Conservation (phyloP, 345 rosid species). For the Arabidopsis thaliana region DNA sequence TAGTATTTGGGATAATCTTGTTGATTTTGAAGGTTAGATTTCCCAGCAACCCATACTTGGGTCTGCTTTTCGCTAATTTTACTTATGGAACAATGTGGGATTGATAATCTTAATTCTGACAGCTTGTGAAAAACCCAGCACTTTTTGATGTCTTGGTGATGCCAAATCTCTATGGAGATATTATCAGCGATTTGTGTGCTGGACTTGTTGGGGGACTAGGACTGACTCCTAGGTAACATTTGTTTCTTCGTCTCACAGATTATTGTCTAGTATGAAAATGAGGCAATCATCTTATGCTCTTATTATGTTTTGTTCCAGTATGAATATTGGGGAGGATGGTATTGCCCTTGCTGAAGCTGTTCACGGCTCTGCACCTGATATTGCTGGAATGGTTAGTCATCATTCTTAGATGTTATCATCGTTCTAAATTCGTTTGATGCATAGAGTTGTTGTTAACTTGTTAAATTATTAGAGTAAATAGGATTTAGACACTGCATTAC, state of each 20-base stretch:
- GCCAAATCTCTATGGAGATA: constrained; percentile 99
- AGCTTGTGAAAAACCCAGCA: constrained; percentile 99
- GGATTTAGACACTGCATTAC: background rate
- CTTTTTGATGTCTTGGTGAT: constrained; percentile 95
- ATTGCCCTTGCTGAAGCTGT: constrained; percentile 99
- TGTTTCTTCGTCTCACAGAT: background rate
- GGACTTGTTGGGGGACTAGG: constrained; percentile 98
- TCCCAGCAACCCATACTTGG: background rate
- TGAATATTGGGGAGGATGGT: constrained; percentile 94
- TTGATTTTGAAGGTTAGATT: background rate
- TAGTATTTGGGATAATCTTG: background rate
- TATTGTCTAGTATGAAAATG: constrained; percentile 20
- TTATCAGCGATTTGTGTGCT: constrained; percentile 98
- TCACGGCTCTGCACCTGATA: constrained; percentile 99
- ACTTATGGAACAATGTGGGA: constrained; percentile 2
- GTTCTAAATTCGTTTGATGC: constrained; percentile 1
- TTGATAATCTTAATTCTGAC: constrained; percentile 29
- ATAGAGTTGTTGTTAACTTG: background rate
- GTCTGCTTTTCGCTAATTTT: background rate
- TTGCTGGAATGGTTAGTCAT: constrained; percentile 89
- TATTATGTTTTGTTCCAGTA: constrained; percentile 53
- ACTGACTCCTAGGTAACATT: constrained; percentile 85
- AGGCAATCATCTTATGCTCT: constrained; percentile 27
- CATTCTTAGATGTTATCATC: constrained; percentile 8
- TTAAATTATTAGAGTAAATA: background rate